Conservation (phyloP, 139 green algal species). For the Deuterostichococcus epilithicus region DNA sequence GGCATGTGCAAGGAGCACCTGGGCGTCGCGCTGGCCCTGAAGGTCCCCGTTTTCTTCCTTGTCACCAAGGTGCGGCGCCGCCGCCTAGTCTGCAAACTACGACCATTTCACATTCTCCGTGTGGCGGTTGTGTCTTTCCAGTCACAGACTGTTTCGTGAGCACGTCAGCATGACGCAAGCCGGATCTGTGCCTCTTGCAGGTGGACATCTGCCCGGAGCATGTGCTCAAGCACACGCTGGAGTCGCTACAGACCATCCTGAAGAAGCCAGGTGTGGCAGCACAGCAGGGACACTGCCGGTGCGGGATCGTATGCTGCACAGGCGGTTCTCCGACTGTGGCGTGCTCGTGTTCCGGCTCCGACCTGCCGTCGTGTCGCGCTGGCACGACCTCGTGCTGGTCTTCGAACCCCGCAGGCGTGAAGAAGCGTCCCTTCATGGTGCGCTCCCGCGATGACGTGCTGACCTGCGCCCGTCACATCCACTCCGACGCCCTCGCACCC, state of each 20-base stretch:
- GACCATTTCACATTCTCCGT: conserved; percentile 8
- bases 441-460: conserved; percentile 72
- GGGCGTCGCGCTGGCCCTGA: conserved; percentile 85
- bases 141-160: too few species aligned
- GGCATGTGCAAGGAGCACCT: conserved; percentile 93
- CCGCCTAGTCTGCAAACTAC: not conserved
- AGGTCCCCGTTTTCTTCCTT: conserved; percentile 87
- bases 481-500: conserved; percentile 75
- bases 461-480: conserved; percentile 79
- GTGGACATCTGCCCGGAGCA: conserved; percentile 86
- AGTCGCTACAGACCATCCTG: conserved; percentile 63
- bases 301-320: too few species aligned
- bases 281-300: too few species aligned
- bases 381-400: not conserved
- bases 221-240: conserved; percentile 79
- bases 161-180: too few species aligned
- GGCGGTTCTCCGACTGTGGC: too few species aligned
- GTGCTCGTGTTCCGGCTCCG: too few species aligned
- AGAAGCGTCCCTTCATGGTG: conserved; percentile 84
- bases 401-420: conserved; percentile 29
- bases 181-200: too few species aligned
- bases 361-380: too few species aligned
- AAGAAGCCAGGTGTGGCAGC: conserved; percentile 85
- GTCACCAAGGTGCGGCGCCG: conserved; percentile 60
- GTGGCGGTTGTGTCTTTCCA: too few species aligned